Conservation (phyloP, 768 basidiomycete species). For the Boletus barrowsii region DNA sequence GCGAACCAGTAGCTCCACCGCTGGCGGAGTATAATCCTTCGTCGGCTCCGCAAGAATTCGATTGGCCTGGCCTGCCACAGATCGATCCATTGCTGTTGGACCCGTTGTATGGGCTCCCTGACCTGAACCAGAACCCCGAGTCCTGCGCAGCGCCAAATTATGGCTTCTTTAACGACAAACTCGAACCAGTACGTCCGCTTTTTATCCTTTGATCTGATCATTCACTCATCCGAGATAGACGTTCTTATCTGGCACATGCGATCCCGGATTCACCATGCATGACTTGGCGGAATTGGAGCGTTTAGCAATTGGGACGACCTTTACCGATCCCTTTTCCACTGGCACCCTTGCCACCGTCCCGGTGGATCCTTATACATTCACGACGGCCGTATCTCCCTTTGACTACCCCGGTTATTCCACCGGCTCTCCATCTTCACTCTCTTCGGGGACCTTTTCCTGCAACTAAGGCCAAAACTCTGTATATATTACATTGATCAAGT, state of each 20-base stretch:
- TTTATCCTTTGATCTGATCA: background rate
- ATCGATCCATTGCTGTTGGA: slow-evolving; percentile 3
- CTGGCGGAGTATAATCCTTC: background rate
- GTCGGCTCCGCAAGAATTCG: background rate
- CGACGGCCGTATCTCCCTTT: slow-evolving; percentile 18
- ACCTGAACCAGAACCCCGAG: slow-evolving; percentile 1
- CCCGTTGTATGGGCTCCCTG: background rate
- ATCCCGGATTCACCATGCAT: slow-evolving; percentile 4
- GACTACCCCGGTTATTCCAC: slow-evolving; percentile 12
- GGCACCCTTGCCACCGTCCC: background rate
- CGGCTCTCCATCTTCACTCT: slow-evolving; percentile 12
- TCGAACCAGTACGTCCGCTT: slow-evolving; percentile 17
- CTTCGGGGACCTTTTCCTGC: slow-evolving; percentile 2
- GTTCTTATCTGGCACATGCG: background rate
- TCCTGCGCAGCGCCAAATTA: background rate
- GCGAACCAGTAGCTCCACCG: slow-evolving; percentile 3
- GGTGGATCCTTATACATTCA: background rate
- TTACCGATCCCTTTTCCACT: slow-evolving; percentile 25
- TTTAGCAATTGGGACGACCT: slow-evolving; percentile 15
- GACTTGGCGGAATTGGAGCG: slow-evolving; percentile 18
- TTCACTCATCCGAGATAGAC: slow-evolving; percentile 4
- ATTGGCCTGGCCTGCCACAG: slow-evolving; percentile 17
- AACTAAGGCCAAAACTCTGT: background rate
- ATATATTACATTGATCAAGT: background rate
- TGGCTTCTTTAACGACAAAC: slow-evolving; percentile 8